A percentile compares a stretch with the other conserved stretches of the same genome.
These are phyloP conservation scores for Chrysoporthe cubensis DNA, from an alignment of 2,329 filamentous ascomycete genomes.

Conservation along the genomic window DNA sequence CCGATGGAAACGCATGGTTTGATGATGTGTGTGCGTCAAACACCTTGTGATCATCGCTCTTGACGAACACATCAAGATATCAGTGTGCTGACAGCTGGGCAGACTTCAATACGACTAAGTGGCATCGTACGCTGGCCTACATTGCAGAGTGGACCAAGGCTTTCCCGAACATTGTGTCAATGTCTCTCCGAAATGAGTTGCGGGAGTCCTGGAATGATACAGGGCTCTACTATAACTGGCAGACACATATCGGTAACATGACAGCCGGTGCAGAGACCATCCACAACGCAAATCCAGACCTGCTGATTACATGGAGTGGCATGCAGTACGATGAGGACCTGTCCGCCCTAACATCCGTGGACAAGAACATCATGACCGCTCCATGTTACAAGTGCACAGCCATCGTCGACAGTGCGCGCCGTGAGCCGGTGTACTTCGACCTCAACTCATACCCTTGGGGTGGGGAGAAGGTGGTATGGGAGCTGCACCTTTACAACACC, in stretches of 20 bases:
- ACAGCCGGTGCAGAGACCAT: slow-evolving; percentile 46
- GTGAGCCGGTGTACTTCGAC: slow-evolving; percentile 50
- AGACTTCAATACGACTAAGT: slow-evolving; percentile 53
- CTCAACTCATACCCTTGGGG: slow-evolving; percentile 48
- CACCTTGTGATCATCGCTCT: no score
- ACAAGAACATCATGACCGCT: slow-evolving; percentile 44
- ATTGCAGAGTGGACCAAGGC: slow-evolving; percentile 49
- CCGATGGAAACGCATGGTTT: slow-evolving; percentile 58
- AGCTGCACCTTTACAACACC: slow-evolving; percentile 48
- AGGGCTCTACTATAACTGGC: slow-evolving; percentile 48
- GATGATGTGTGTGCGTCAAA: slow-evolving; percentile 48
- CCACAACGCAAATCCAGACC: slow-evolving; percentile 46
- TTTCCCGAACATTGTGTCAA: slow-evolving; percentile 44
- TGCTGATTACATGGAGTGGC: slow-evolving; percentile 53
- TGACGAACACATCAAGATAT: no score
- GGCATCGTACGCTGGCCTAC: slow-evolving; percentile 57
- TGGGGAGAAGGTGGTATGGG: slow-evolving; percentile 50
- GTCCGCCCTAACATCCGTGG: slow-evolving; percentile 43
- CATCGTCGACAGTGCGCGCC: slow-evolving; percentile 47
- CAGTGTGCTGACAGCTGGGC: background rate
- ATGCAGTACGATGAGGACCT: slow-evolving; percentile 52
- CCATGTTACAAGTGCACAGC: slow-evolving; percentile 46
- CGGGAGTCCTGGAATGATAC: slow-evolving; percentile 41
- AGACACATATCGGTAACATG: slow-evolving; percentile 48
- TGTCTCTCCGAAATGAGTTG: slow-evolving; percentile 47